These are phyloP conservation scores for Chalciporus pseudorubinellus DNA, from an alignment of 768 basidiomycete species.

Conservation along the genomic window DNA sequence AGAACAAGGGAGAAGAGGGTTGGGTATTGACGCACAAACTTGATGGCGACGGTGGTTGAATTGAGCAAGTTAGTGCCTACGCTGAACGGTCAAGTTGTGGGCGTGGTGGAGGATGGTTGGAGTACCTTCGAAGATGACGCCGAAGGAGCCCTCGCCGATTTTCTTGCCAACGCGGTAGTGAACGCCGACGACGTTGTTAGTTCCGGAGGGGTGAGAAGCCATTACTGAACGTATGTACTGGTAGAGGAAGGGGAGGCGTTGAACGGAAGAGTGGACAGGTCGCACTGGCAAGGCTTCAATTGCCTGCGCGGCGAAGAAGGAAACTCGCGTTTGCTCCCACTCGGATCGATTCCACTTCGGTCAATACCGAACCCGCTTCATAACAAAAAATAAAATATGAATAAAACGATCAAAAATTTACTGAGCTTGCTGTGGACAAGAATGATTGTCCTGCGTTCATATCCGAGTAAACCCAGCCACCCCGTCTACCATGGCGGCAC, in stretches of 20 bases:
- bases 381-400: background rate
- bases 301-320: conserved; percentile 32
- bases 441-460: conserved; percentile 12
- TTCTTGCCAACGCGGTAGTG: conserved; percentile 98
- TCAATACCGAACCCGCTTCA: conserved; percentile 24
- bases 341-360: conserved; percentile 16
- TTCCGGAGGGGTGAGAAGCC: conserved; percentile 55
- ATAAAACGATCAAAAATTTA: background rate
- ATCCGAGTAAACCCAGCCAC: conserved; percentile 1
- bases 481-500: no score
- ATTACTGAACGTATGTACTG: conserved; percentile 38
- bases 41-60: conserved; percentile 98
- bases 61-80: conserved; percentile 96
- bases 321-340: conserved; percentile 19
- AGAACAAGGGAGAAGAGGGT: background rate
- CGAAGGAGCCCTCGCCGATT: conserved; percentile 98
- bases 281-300: conserved; percentile 25
- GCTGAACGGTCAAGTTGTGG: background rate
- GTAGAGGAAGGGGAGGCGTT: conserved; percentile 8
- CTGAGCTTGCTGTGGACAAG: background rate
- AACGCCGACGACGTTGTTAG: conserved; percentile 84
- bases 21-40: conserved; percentile 76
- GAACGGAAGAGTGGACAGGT: conserved; percentile 2
- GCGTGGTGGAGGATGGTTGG: conserved; percentile 1
- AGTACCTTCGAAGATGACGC: conserved; percentile 90